phyloP scores from a whole-genome alignment of 768 basidiomycete species.

The Nidularia sp. region DNA sequence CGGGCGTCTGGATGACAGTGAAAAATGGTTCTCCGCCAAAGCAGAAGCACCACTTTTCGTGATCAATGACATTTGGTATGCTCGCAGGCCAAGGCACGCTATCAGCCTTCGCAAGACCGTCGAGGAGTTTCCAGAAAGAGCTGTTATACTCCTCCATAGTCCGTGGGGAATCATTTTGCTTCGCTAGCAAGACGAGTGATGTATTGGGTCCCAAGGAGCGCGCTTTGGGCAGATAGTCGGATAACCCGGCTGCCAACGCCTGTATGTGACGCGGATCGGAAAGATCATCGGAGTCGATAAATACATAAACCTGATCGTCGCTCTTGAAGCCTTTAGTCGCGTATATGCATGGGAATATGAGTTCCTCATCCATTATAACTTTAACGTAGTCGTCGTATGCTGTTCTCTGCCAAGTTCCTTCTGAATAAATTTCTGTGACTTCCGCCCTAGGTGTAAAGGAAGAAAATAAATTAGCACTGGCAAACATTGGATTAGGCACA shows the following conservation, averaged over 20 bases:
- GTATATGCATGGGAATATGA: slow-evolving; percentile 16
- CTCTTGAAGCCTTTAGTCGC: slow-evolving; percentile 16
- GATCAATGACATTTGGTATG: slow-evolving; percentile 10
- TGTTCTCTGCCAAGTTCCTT: slow-evolving; percentile 14
- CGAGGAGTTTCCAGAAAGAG: slow-evolving; percentile 14
- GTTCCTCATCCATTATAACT: slow-evolving; percentile 12
- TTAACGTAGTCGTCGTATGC: slow-evolving; percentile 13
- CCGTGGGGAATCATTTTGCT: slow-evolving; percentile 10
- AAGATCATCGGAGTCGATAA: slow-evolving; percentile 14
- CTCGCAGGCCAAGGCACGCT: slow-evolving; percentile 10
- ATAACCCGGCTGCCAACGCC: slow-evolving; percentile 7
- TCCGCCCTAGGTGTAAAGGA: slow-evolving; percentile 3
- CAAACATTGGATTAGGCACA: too few relatives aligned
- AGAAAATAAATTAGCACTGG: too few relatives aligned
- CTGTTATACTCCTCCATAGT: slow-evolving; percentile 12
- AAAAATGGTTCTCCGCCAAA: slow-evolving; percentile 16
- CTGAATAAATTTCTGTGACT: slow-evolving; percentile 8
- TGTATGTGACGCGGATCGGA: slow-evolving; percentile 12
- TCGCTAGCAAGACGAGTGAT: slow-evolving; percentile 15
- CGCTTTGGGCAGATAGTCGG: slow-evolving; percentile 14
- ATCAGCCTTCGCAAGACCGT: slow-evolving; percentile 12
- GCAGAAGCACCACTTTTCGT: slow-evolving; percentile 15
- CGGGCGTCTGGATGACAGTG: slow-evolving; percentile 14
- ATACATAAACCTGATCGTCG: slow-evolving; percentile 13
- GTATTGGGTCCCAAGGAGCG: slow-evolving; percentile 12